Base-by-base conservation (phyloP, 192 early-diverging fungal genomes). In the Backusella luteola region DNA sequence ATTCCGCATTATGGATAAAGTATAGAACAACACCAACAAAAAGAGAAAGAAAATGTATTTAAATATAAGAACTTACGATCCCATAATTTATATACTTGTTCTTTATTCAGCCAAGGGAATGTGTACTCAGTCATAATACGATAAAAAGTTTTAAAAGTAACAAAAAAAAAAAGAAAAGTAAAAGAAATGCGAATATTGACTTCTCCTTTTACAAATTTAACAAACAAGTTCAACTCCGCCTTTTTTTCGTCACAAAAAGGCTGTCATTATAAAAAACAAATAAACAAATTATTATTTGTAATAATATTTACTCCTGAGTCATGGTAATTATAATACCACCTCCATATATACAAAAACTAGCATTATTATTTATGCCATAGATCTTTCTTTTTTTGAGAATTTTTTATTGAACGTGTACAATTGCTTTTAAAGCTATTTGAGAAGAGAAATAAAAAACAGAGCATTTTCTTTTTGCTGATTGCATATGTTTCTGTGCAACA, bases 21-120 rank as follows among this genome's bases (percentile, higher is more conserved):
- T 7, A 8, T 19, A 56, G n/a, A 56, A 21, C 21, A 26, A 26
- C 6, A 29, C n/a, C 2, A 59, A 23, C 21, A 23, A 59, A 59
- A 26, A 4, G 6, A 26, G 12, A 29, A 63, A 63, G n/a, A 8
- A 63, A 29, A 63, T 49, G 17, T 1, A 29, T 63, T 44, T 44
- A 44, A 44, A 63, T 63, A 29, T 63, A 63, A 63, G 56, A 63
- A 63, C 56, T 63, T 63, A 63, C 56, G 56, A 29, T 29, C 56
- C 56, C 56, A 63, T 63, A 63, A 29, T 63, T 29, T 63, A 63
- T 63, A 63, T 29, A 63, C 26, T 63, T 63, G 56, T 29, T 63
- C 56, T 63, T 63, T 63, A 29, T 63, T 63, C 4, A 26, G n/a
- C 56, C 56, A 59, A 59, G 11, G 56, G 12, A 59, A 29, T 1